Base-by-base conservation (phyloP, 805 yeast genomes). In the Candida rishiriensis region DNA sequence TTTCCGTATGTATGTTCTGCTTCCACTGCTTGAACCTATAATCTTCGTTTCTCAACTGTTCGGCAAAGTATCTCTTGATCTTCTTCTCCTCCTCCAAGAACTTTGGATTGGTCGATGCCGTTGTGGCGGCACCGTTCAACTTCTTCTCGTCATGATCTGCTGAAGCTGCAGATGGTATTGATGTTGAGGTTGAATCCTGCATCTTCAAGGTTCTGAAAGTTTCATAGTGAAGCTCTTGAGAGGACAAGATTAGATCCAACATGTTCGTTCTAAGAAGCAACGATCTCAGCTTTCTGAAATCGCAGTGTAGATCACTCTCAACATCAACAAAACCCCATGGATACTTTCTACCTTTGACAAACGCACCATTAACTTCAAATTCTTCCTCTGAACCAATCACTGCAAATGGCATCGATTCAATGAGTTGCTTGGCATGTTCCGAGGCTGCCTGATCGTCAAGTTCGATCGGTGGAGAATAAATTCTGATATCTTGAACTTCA, bases 1-100 rank as follows among this genome's bases (percentile, higher is more conserved):
- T 85, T 71, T 93, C 97, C 56, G 88, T 88, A 54, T 89, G 93
- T 56, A 93, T 88, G 63, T 93, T 91, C 57, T 89, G 87, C 71
- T 90, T 97, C 99, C 99, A 93, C 73, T 91, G 96, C 73, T 95
- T 87, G 68, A 93, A 93, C 63, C 99, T 79, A 60, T 88, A 95
- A 61, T 93, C 99, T 71, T 93, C 99, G 39, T 86, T 86, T 71
- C 91, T 90, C 48, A 93, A 88, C 72, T 93, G 97, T 66, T 90
- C 97, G 10, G 98, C 91, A 70, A 93, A 93, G 66, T 86, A 86
- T 69, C 86, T 85, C 77, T 93, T 88, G 62, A 93, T 75, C 30
- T 90, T 85, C 64, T 88, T 93, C 68, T 93, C 99, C 66, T 91
- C 98, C 68, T 93, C 97, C 66, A 89, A 85, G 72, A 86, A 93